Conservation (phyloP, 495 filamentous ascomycete genomes). For the Aspergillus leporis region DNA sequence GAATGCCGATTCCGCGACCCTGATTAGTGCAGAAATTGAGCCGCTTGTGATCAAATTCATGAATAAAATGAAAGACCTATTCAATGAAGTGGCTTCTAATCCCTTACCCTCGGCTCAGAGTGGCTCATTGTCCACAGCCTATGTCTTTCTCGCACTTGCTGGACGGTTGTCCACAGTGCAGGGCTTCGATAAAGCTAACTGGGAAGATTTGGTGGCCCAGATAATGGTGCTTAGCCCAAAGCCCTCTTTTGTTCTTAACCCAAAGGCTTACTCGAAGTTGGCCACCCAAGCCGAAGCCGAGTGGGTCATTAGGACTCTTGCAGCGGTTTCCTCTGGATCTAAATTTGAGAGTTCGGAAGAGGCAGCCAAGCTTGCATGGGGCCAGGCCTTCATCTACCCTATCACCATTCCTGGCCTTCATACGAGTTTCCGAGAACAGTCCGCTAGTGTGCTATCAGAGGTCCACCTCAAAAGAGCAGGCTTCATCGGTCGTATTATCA, state of each 20-base stretch:
- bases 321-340: constrained; percentile 53
- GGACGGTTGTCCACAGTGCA: constrained; percentile 32
- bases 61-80: constrained; percentile 68
- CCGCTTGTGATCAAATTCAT: constrained; percentile 53
- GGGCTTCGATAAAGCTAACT: constrained; percentile 33
- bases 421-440: constrained; percentile 57
- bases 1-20: constrained; percentile 46
- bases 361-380: constrained; percentile 61
- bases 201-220: constrained; percentile 58
- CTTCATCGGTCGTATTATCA: constrained; percentile 57
- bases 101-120: constrained; percentile 72
- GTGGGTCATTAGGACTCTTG: constrained; percentile 74
- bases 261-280: constrained; percentile 79
- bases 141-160: constrained; percentile 67
- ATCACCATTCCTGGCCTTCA: constrained; percentile 61
- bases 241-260: constrained; percentile 81
- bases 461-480: constrained; percentile 57
- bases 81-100: constrained; percentile 74
- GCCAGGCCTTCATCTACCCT: constrained; percentile 77
- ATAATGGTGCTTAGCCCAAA: constrained; percentile 68
- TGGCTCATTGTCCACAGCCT: constrained; percentile 72
- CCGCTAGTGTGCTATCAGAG: constrained; percentile 55
- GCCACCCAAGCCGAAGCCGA: constrained; percentile 66
- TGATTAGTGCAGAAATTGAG: constrained; percentile 44
- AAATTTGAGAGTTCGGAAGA: constrained; percentile 35